Conservation (phyloP, 169 alveolate species). For the Plasmodium gaboni region DNA sequence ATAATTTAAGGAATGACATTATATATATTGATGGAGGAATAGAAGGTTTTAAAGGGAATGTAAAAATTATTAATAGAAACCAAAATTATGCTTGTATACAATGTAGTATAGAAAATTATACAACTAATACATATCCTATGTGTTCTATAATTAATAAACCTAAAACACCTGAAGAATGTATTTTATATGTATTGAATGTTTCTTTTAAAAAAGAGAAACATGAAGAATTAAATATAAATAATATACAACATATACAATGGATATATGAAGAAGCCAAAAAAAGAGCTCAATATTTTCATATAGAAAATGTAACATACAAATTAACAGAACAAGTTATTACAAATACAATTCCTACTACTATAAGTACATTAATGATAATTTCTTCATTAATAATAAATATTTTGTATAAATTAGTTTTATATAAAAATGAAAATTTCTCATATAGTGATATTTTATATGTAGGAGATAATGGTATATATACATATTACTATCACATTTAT, state of each 20-base stretch:
- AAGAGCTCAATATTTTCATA: slow-evolving; percentile 28
- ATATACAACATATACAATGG: slow-evolving; percentile 18
- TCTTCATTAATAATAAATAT: slow-evolving; percentile 26
- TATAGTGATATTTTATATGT: slow-evolving; percentile 56
- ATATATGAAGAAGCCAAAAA: slow-evolving; percentile 35
- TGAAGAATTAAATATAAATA: slow-evolving; percentile 6
- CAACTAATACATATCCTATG: slow-evolving; percentile 48
- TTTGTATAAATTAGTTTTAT: not conserved
- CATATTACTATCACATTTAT: slow-evolving; percentile 29
- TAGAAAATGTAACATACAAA: slow-evolving; percentile 20
- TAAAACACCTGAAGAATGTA: slow-evolving; percentile 80
- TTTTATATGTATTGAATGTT: slow-evolving; percentile 40
- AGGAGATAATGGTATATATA: slow-evolving; percentile 48
- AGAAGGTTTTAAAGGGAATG: slow-evolving; percentile 80
- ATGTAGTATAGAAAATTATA: slow-evolving; percentile 69
- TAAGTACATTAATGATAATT: slow-evolving; percentile 36
- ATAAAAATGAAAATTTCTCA: not conserved
- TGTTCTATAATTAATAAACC: slow-evolving; percentile 77
- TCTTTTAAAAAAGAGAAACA: slow-evolving; percentile 7
- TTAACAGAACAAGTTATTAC: slow-evolving; percentile 39
- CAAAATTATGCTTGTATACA: slow-evolving; percentile 77
- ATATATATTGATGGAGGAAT: slow-evolving; percentile 83
- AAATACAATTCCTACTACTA: slow-evolving; percentile 43
- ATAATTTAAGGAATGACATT: slow-evolving; percentile 23
- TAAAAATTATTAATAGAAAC: slow-evolving; percentile 66